phyloP scores from a whole-genome alignment of 805 yeast genomes.

The Myxozyma vanderwaltii region DNA sequence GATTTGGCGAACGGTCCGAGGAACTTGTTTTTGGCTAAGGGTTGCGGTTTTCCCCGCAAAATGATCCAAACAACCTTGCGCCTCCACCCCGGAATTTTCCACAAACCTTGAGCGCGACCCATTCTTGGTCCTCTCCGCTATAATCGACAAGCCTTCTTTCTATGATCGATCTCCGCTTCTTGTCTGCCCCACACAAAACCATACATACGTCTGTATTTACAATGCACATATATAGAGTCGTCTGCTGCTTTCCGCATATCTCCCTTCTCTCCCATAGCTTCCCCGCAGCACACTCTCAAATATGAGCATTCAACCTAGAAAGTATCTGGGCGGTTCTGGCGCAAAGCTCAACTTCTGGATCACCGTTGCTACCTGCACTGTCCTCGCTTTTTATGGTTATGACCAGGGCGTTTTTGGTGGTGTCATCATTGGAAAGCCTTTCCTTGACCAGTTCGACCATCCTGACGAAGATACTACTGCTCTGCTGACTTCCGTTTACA shows the following conservation, averaged over 20 bases:
- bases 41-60: too few relatives aligned
- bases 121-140: neutral
- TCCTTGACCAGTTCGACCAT: constrained; percentile 27
- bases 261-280: neutral
- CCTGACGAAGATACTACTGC: constrained; percentile 20
- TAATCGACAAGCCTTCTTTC: too few relatives aligned
- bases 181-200: too few relatives aligned
- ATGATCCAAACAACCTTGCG: too few relatives aligned
- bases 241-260: constrained; percentile 43
- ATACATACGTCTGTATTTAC: too few relatives aligned
- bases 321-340: constrained; percentile 32
- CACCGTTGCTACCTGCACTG: constrained; percentile 28
- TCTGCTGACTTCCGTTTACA: constrained; percentile 29
- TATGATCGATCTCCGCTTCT: too few relatives aligned
- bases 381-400: constrained; percentile 32
- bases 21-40: too few relatives aligned
- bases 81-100: too few relatives aligned
- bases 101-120: too few relatives aligned
- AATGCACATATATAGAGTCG: too few relatives aligned
- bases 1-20: too few relatives aligned
- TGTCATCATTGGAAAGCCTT: constrained; percentile 29
- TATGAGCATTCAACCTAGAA: constrained; percentile 2
- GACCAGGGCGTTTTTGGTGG: constrained; percentile 34
- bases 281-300: neutral
- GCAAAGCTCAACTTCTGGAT: constrained; percentile 23